A percentile compares a stretch with the other conserved stretches of the same genome.
phyloP scores from a whole-genome alignment of 495 filamentous ascomycete species.

The Letharia columbiana region DNA sequence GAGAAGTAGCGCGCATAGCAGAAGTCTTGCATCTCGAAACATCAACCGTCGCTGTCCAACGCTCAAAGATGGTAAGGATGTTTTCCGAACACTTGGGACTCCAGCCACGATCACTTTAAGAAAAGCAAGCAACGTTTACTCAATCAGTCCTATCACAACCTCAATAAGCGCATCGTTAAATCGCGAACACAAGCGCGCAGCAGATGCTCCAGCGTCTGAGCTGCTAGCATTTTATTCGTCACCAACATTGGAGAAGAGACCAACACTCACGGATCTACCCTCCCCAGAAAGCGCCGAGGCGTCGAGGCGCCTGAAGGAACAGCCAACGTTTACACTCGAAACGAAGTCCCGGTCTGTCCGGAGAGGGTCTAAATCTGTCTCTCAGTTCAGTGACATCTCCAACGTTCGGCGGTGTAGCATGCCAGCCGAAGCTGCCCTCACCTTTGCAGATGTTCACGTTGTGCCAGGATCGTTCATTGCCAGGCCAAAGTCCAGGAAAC shows the following conservation, averaged over 20 bases:
- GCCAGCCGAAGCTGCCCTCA: constrained; percentile 15
- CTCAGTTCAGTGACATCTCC: constrained; percentile 1
- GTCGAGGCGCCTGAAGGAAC: not conserved
- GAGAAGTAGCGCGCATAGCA: constrained; percentile 2
- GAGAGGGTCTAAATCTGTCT: not conserved
- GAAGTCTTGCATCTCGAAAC: not conserved
- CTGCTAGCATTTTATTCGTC: constrained; percentile 19
- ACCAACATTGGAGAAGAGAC: not conserved
- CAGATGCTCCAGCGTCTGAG: constrained; percentile 11
- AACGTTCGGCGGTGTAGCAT: not conserved
- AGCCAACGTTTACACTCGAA: not conserved
- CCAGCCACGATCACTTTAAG: constrained; percentile 24
- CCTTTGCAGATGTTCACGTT: constrained; percentile 21
- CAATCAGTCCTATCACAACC: not conserved
- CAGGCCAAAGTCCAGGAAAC: constrained; percentile 3
- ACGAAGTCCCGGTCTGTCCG: not conserved
- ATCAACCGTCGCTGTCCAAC: not conserved
- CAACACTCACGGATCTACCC: not conserved
- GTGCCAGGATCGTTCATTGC: constrained; percentile 14
- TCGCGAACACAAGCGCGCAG: not conserved
- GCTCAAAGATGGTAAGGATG: not conserved
- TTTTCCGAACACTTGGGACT: constrained; percentile 3
- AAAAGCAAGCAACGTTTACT: constrained; percentile 20
- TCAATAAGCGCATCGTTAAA: constrained; percentile 6
- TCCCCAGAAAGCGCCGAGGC: not conserved